Conservation (phyloP, 257 asterid species). For the Penstemon newberryi region DNA sequence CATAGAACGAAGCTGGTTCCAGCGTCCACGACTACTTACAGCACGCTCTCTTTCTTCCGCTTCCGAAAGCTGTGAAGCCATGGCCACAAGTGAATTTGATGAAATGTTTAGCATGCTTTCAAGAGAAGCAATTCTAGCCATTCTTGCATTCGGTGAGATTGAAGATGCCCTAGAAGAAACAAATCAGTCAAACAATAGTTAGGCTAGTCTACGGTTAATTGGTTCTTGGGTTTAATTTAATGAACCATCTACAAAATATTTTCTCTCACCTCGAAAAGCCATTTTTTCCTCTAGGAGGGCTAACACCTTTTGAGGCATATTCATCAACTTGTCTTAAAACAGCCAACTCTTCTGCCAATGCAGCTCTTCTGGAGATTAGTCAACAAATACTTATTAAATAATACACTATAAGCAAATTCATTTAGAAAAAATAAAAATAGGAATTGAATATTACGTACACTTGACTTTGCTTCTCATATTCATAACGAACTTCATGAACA, state of each 20-base stretch:
- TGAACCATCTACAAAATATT: not conserved
- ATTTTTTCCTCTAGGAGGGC: slow-evolving; percentile 89
- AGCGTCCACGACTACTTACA: slow-evolving; percentile 77
- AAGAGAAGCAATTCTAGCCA: slow-evolving; percentile 89
- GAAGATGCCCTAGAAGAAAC: slow-evolving; percentile 68
- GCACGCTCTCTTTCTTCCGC: slow-evolving; percentile 98
- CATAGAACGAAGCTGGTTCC: slow-evolving; percentile 98
- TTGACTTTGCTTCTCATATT: slow-evolving; percentile 98
- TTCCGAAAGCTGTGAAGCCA: slow-evolving; percentile 99
- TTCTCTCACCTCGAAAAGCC: slow-evolving; percentile 72
- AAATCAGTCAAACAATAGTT: slow-evolving; percentile 7
- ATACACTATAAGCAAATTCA: not conserved
- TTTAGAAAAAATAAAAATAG: slow-evolving; percentile 1
- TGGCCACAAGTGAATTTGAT: slow-evolving; percentile 89
- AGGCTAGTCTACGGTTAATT: not conserved
- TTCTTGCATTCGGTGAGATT: slow-evolving; percentile 89
- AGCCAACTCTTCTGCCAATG: slow-evolving; percentile 93
- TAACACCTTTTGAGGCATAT: slow-evolving; percentile 77
- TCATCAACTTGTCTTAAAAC: slow-evolving; percentile 88
- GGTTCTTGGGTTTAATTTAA: no score
- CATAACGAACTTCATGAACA: slow-evolving; percentile 98
- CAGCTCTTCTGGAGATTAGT: slow-evolving; percentile 74
- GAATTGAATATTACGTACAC: slow-evolving; percentile 62
- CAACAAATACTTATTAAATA: slow-evolving; percentile 17
- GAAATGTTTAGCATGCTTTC: slow-evolving; percentile 94